Conservation (phyloP, 305 asterid genomes). For the Ajuga reptans region DNA sequence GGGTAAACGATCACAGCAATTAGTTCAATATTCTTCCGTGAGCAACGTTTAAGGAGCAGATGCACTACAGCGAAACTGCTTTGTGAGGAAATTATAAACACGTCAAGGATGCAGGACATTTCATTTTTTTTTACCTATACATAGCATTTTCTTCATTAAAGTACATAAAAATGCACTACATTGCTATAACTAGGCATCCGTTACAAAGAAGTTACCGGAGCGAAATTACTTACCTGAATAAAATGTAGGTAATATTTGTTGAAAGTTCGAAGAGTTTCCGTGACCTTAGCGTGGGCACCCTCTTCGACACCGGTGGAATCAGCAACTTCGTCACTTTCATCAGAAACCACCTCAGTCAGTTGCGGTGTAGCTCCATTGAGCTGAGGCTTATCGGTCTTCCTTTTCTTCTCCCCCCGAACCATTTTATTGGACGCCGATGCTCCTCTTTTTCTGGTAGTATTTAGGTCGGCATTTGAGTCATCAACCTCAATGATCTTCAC, state of each 20-base stretch:
- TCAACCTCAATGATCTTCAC: neutral
- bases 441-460: neutral
- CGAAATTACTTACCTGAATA: slow-evolving; percentile 29
- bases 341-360: neutral
- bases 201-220: neutral
- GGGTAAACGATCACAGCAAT: neutral
- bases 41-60: neutral
- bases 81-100: neutral
- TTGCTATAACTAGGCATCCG: neutral
- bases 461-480: neutral
- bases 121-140: too few species aligned
- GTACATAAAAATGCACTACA: neutral
- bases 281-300: slow-evolving; percentile 26
- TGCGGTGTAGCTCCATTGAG: neutral
- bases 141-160: too few species aligned
- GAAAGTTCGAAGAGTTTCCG: slow-evolving; percentile 33
- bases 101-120: neutral
- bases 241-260: slow-evolving; percentile 41
- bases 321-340: neutral
- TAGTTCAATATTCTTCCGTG: neutral
- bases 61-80: too few species aligned
- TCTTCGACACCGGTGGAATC: slow-evolving; percentile 1
- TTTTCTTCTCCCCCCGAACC: neutral
- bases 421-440: neutral
- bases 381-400: neutral